Percentiles rank a stretch among this genome's conserved stretches.
Evolutionary conservation across 768 basidiomycete species (phyloP).

Genomic region (Pleurotus tuber-regium): DNA sequence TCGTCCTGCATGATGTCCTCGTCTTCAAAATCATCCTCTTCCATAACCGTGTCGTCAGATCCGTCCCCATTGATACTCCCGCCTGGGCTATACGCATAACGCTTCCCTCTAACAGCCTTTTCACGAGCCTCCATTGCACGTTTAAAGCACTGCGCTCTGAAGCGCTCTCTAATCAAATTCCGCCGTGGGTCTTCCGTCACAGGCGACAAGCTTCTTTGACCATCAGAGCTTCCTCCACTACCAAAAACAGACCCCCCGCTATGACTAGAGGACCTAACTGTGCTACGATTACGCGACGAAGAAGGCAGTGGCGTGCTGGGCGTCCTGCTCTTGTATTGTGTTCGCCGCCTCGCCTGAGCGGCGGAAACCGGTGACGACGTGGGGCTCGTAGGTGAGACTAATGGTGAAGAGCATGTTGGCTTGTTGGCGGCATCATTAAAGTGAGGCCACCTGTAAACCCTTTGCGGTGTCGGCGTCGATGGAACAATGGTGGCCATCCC

Average conservation of each 20-base stretch:
- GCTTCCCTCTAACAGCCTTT: constrained; percentile 39
- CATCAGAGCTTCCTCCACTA: constrained; percentile 10
- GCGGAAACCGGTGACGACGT: constrained; percentile 44
- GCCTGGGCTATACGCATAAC: constrained; percentile 29
- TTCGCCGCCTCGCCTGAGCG: constrained; percentile 46
- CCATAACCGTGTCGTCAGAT: constrained; percentile 33
- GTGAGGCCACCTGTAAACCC: constrained; percentile 4
- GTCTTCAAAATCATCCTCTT: constrained; percentile 51
- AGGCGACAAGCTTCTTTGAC: constrained; percentile 6
- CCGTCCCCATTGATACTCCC: constrained; percentile 52
- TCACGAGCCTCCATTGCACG: constrained; percentile 56
- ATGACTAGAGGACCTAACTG: constrained; percentile 11
- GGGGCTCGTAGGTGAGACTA: constrained; percentile 39
- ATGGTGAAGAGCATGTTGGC: constrained; percentile 41
- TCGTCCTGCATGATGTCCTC: constrained; percentile 67
- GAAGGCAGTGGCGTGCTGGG: constrained; percentile 27
- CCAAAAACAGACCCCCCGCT: constrained; percentile 23
- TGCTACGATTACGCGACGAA: constrained; percentile 15
- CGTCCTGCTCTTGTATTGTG: constrained; percentile 49
- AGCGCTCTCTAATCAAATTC: constrained; percentile 53
- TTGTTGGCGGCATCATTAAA: neutral
- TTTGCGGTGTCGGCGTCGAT: constrained; percentile 1
- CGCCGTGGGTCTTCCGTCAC: constrained; percentile 46
- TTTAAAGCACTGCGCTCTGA: constrained; percentile 61
- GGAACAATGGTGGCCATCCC: constrained; percentile 7